A percentile compares a stretch with the other conserved stretches of the same genome.
phyloP scores from a whole-genome alignment of 345 rosid genomes.

The Boechera divaricarpa region DNA sequence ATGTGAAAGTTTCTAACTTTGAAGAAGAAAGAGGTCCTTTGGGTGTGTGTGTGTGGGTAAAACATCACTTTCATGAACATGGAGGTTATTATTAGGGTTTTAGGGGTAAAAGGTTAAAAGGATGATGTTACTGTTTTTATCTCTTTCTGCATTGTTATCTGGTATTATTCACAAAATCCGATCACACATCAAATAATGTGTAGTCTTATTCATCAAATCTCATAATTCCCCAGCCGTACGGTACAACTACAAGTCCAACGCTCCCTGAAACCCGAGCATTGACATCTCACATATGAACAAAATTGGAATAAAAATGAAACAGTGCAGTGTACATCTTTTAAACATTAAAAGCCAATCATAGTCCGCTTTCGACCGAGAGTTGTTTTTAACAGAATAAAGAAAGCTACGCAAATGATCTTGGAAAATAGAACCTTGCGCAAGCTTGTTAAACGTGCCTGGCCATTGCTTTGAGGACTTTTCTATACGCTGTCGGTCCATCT shows the following conservation, averaged over 20 bases:
- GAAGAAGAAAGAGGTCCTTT: constrained; percentile 23
- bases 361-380: not conserved
- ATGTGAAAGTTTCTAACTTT: constrained; percentile 39
- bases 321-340: not conserved
- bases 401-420: not conserved
- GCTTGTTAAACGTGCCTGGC: constrained; percentile 92
- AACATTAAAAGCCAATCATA: constrained; percentile 29
- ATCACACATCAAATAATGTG: constrained; percentile 20
- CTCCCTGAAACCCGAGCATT: constrained; percentile 3
- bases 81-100: constrained; percentile 2
- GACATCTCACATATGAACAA: constrained; percentile 3
- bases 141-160: constrained; percentile 33
- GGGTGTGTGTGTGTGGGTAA: constrained; percentile 23
- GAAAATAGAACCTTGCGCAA: constrained; percentile 50
- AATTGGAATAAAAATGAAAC: not conserved
- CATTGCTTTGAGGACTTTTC: constrained; percentile 36
- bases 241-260: constrained; percentile 17
- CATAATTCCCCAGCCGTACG: constrained; percentile 34
- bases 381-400: not conserved
- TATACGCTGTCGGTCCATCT: too few relatives aligned
- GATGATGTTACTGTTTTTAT: constrained; percentile 37
- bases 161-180: not conserved
- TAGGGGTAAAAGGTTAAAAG: constrained; percentile 4
- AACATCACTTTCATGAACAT: constrained; percentile 43
- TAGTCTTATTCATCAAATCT: constrained; percentile 31